Evolutionary conservation across 78 protist species (phyloP).

Genomic region (Polysphondylium violaceum): DNA sequence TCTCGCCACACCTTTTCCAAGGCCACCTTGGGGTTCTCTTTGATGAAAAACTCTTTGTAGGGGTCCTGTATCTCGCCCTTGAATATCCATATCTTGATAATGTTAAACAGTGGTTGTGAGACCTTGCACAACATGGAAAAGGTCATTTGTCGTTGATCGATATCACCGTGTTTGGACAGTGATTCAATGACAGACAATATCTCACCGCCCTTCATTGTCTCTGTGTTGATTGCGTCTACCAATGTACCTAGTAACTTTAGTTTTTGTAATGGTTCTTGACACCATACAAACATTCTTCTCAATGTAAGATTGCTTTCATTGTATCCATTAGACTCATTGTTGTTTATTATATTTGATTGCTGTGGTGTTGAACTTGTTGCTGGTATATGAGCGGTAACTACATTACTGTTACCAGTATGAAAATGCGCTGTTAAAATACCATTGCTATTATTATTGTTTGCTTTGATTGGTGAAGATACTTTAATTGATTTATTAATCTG

Average conservation of each 20-base stretch:
- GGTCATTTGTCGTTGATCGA: neutral
- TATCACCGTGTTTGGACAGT: constrained; percentile 53
- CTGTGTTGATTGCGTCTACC: neutral
- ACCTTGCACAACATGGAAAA: constrained; percentile 7
- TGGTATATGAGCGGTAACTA: neutral
- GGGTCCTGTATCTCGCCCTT: constrained; percentile 80
- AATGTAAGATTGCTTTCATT: constrained; percentile 26
- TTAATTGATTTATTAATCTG: constrained; percentile 25
- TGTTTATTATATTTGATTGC: neutral
- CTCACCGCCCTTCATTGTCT: constrained; percentile 52
- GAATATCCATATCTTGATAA: constrained; percentile 69
- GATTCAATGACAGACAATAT: constrained; percentile 30
- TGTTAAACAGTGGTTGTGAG: constrained; percentile 69
- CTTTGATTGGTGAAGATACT: no score
- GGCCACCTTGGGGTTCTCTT: neutral
- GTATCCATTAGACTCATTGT: neutral
- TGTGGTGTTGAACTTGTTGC: constrained; percentile 9
- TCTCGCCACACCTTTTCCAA: constrained; percentile 51
- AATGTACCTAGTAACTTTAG: constrained; percentile 30
- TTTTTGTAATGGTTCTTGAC: constrained; percentile 52
- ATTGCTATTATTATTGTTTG: neutral
- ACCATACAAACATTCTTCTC: constrained; percentile 70
- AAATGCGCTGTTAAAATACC: neutral
- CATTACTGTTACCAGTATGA: neutral
- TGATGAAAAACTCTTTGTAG: constrained; percentile 79